A percentile compares a stretch with the other conserved stretches of the same genome.
phyloP scores from a whole-genome alignment of 2,329 filamentous ascomycete species.

The Rhexocercosporidium sp. region DNA sequence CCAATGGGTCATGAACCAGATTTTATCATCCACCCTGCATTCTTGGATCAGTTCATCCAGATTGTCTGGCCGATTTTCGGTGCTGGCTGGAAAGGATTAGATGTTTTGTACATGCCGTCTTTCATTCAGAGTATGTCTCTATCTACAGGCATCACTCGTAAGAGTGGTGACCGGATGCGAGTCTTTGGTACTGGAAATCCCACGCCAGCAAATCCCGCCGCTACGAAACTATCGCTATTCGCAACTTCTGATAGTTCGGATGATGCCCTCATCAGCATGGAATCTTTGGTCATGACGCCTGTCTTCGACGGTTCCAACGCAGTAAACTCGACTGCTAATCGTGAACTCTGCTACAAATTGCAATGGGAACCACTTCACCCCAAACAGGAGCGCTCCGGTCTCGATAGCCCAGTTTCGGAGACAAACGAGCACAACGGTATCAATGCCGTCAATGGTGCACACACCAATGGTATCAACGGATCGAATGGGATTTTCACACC shows the following conservation, averaged over 20 bases:
- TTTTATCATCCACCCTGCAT: constrained; percentile 52
- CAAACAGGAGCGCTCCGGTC: neutral
- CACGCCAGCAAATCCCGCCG: constrained; percentile 39
- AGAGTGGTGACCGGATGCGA: constrained; percentile 42
- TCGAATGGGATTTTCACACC: constrained; percentile 8
- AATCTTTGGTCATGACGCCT: constrained; percentile 47
- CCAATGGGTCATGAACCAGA: constrained; percentile 50
- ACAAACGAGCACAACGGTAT: neutral
- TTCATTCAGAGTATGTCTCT: constrained; percentile 48
- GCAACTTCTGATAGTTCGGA: constrained; percentile 40
- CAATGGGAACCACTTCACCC: constrained; percentile 49
- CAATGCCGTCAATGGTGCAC: neutral
- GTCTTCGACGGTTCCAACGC: constrained; percentile 46
- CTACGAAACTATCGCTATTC: constrained; percentile 47
- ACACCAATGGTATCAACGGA: neutral
- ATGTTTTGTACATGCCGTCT: constrained; percentile 51
- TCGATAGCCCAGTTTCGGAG: constrained; percentile 5
- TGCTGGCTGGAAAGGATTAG: constrained; percentile 40
- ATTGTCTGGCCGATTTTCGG: constrained; percentile 47
- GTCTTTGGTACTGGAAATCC: constrained; percentile 46
- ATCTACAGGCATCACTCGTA: constrained; percentile 40
- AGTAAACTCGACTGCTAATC: constrained; percentile 34
- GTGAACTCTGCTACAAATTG: constrained; percentile 53
- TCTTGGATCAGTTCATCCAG: constrained; percentile 53
- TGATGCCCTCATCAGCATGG: constrained; percentile 45